These are phyloP conservation scores for Apiotrichum veenhuisii DNA, from an alignment of 1,284 basidiomycete species.

Conservation along the genomic window DNA sequence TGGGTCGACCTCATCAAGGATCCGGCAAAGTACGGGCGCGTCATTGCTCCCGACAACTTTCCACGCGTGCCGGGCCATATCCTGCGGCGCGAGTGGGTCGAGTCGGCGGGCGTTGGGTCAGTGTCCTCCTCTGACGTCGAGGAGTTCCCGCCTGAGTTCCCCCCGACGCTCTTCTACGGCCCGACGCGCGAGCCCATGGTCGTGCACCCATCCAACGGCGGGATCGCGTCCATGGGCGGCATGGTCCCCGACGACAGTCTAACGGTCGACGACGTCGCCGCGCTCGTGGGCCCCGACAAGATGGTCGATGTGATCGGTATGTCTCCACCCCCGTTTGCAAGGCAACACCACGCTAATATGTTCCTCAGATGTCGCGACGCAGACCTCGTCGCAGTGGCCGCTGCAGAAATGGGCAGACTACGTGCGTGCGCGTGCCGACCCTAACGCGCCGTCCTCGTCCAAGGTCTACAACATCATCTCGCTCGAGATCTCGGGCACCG, in stretches of 20 bases:
- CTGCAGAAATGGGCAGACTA: slow-evolving; percentile 88
- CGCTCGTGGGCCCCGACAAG: slow-evolving; percentile 69
- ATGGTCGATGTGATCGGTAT: slow-evolving; percentile 85
- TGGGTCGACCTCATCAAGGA: slow-evolving; percentile 48
- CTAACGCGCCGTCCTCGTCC: slow-evolving; percentile 11
- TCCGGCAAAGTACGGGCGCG: slow-evolving; percentile 38
- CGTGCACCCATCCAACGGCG: slow-evolving; percentile 38
- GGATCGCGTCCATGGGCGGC: slow-evolving; percentile 44
- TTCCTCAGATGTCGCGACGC: slow-evolving; percentile 75
- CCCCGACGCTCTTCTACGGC: slow-evolving; percentile 42
- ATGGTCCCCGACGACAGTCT: slow-evolving; percentile 37
- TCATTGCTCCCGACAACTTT: slow-evolving; percentile 37
- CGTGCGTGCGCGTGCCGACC: slow-evolving; percentile 49
- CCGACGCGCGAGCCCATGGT: slow-evolving; percentile 41
- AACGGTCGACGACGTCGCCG: slow-evolving; percentile 64
- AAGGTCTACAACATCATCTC: slow-evolving; percentile 89
- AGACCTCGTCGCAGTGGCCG: slow-evolving; percentile 77
- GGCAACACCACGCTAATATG: neutral
- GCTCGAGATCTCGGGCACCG: slow-evolving; percentile 74
- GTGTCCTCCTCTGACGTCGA: too few relatives aligned
- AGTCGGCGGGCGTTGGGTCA: too few relatives aligned
- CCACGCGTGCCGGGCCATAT: slow-evolving; percentile 26
- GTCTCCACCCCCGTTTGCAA: slow-evolving; percentile 23
- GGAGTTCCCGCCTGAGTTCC: slow-evolving; percentile 7
- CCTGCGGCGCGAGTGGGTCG: slow-evolving; percentile 33